A percentile compares a stretch with the other conserved stretches of the same genome.
phyloP scores from a whole-genome alignment of 805 yeast genomes.

The Starmerella gropengiesseri region DNA sequence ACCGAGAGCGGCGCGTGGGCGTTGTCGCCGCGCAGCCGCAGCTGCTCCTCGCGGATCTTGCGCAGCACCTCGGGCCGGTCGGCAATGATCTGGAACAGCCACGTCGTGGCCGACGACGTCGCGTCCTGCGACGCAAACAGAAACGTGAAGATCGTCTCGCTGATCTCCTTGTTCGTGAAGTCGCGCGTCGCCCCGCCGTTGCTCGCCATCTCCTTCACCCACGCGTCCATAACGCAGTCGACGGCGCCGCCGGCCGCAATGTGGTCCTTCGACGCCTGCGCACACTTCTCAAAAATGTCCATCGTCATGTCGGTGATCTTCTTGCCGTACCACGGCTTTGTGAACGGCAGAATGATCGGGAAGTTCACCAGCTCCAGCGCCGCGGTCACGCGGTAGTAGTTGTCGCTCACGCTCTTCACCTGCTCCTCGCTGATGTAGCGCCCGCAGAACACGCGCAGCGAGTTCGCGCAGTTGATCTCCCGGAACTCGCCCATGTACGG shows the following conservation, averaged over 20 bases:
- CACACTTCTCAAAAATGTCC: slow-evolving; percentile 82
- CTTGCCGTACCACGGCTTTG: slow-evolving; percentile 97
- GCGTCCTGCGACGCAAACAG: slow-evolving; percentile 98
- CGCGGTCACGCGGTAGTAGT: slow-evolving; percentile 83
- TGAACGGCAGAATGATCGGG: slow-evolving; percentile 90
- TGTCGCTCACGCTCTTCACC: slow-evolving; percentile 78
- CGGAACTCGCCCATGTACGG: slow-evolving; percentile 88
- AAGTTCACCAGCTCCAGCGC: slow-evolving; percentile 95
- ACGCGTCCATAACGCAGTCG: slow-evolving; percentile 86
- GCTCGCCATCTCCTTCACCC: slow-evolving; percentile 79
- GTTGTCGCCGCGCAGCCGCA: slow-evolving; percentile 69
- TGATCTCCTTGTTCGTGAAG: slow-evolving; percentile 80
- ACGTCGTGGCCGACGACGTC: slow-evolving; percentile 90
- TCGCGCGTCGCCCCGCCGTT: slow-evolving; percentile 58
- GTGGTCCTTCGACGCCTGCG: slow-evolving; percentile 72
- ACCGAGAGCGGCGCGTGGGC: slow-evolving; percentile 49
- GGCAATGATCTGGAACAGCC: slow-evolving; percentile 93
- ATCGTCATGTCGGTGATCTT: slow-evolving; percentile 86
- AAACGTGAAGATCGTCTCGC: slow-evolving; percentile 94
- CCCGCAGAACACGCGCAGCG: slow-evolving; percentile 91
- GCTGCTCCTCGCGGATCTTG: slow-evolving; percentile 87
- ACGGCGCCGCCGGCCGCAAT: slow-evolving; percentile 70
- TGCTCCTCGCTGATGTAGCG: slow-evolving; percentile 87
- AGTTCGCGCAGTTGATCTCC: slow-evolving; percentile 90
- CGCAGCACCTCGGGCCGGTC: slow-evolving; percentile 85